Percentiles rank a stretch among this genome's conserved stretches.
Evolutionary conservation across 2,329 filamentous ascomycete genomes (phyloP).

Genomic region (Tolypocladium cylindrosporum): DNA sequence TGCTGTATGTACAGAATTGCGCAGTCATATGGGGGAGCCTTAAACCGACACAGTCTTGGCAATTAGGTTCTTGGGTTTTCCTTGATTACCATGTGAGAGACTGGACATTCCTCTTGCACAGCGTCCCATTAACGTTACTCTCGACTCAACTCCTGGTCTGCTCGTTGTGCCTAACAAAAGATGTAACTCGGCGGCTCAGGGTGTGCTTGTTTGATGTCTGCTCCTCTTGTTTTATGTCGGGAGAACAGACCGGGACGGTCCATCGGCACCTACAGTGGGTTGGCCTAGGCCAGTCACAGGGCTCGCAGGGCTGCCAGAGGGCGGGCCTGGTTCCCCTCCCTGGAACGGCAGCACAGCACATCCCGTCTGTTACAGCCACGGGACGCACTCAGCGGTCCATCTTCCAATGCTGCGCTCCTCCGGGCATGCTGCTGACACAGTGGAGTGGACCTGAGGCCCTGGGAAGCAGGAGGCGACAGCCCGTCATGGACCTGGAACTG

Average conservation of each 20-base stretch:
- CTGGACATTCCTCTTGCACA: neutral
- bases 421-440: neutral
- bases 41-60: neutral
- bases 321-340: neutral
- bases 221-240: neutral
- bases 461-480: neutral
- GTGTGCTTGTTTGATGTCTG: neutral
- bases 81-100: neutral
- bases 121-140: neutral
- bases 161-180: neutral
- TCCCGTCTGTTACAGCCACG: neutral
- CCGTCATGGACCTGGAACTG: neutral
- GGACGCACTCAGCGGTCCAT: neutral
- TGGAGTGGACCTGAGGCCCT: neutral
- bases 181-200: neutral
- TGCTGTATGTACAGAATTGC: no score
- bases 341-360: neutral
- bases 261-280: no score
- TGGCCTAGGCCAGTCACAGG: neutral
- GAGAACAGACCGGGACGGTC: neutral
- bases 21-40: no score
- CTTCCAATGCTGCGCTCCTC: neutral
- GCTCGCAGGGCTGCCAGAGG: neutral
- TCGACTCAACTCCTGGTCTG: neutral
- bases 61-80: neutral